Conservation (phyloP, 805 yeast genomes). For the Lachancea cidri region DNA sequence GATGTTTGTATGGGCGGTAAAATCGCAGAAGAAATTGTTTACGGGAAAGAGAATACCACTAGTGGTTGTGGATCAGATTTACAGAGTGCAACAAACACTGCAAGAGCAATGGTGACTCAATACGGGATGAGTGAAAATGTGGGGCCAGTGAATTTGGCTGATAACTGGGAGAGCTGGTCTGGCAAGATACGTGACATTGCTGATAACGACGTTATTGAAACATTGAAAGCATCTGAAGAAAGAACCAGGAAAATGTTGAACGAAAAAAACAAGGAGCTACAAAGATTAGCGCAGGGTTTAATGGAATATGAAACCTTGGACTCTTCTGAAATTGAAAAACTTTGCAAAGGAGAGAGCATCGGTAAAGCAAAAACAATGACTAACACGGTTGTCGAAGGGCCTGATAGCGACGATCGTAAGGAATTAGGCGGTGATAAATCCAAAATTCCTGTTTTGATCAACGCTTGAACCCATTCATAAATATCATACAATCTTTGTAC, state of each 20-base stretch:
- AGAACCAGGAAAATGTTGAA: constrained; percentile 68
- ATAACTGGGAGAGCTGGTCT: constrained; percentile 95
- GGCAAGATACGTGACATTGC: constrained; percentile 83
- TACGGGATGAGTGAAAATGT: constrained; percentile 94
- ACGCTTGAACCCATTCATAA: constrained; percentile 16
- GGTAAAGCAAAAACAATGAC: constrained; percentile 63
- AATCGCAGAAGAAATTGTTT: constrained; percentile 89
- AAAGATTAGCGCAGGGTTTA: constrained; percentile 86
- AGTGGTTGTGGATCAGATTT: constrained; percentile 94
- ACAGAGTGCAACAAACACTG: constrained; percentile 83
- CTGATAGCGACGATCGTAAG: constrained; percentile 42
- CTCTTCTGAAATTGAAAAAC: constrained; percentile 81
- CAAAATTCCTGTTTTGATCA: constrained; percentile 28
- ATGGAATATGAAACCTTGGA: constrained; percentile 93
- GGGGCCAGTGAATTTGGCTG: constrained; percentile 88
- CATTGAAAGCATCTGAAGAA: constrained; percentile 68
- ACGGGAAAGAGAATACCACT: constrained; percentile 89
- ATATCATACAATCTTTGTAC: background rate
- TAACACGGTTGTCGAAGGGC: constrained; percentile 66
- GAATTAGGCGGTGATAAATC: constrained; percentile 33
- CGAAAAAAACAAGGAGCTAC: constrained; percentile 63
- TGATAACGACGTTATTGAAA: constrained; percentile 81
- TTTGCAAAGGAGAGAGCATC: constrained; percentile 74
- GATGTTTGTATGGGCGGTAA: constrained; percentile 99
- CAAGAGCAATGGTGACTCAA: constrained; percentile 93